Percentiles rank a stretch among this genome's conserved stretches.
Conservation (phyloP, 805 yeast species). For the Kuraishia ogatae region DNA sequence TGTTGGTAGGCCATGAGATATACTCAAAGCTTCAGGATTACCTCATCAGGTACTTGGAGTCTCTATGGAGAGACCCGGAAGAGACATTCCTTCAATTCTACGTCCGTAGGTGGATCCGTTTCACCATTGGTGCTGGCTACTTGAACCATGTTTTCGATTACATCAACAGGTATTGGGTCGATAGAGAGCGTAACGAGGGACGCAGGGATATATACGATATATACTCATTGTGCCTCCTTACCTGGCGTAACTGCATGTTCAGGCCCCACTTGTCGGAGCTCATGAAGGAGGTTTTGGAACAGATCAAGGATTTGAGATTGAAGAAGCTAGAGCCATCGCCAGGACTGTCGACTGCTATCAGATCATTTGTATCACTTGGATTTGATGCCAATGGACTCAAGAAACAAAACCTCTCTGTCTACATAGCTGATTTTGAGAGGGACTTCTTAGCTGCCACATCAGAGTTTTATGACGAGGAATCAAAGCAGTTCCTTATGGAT, state of each 20-base stretch:
- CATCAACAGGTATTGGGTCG: slow-evolving; percentile 96
- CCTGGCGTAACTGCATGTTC: slow-evolving; percentile 85
- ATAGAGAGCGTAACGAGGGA: slow-evolving; percentile 91
- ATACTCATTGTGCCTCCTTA: slow-evolving; percentile 74
- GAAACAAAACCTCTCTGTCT: slow-evolving; percentile 75
- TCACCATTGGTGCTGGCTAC: slow-evolving; percentile 84
- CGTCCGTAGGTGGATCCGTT: slow-evolving; percentile 83
- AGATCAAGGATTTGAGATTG: slow-evolving; percentile 71
- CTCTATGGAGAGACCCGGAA: slow-evolving; percentile 38
- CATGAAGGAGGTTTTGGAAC: slow-evolving; percentile 63
- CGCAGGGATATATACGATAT: slow-evolving; percentile 86
- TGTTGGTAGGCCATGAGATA: slow-evolving; percentile 84
- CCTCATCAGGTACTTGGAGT: slow-evolving; percentile 48
- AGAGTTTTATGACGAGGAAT: slow-evolving; percentile 60
- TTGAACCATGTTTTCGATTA: slow-evolving; percentile 91
- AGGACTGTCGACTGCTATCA: slow-evolving; percentile 64
- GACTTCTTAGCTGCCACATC: slow-evolving; percentile 65
- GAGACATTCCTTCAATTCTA: slow-evolving; percentile 77
- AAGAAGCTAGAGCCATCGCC: slow-evolving; percentile 65
- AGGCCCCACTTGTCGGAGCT: slow-evolving; percentile 50
- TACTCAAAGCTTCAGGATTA: slow-evolving; percentile 66
- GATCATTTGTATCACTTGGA: slow-evolving; percentile 83
- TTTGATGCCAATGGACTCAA: slow-evolving; percentile 85
- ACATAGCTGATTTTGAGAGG: slow-evolving; percentile 70
- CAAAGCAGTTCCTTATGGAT: slow-evolving; percentile 52